Percentiles rank a stretch among this genome's conserved stretches.
Evolutionary conservation across 257 asterid species (phyloP).

Genomic region (Scutellaria galericulata): DNA sequence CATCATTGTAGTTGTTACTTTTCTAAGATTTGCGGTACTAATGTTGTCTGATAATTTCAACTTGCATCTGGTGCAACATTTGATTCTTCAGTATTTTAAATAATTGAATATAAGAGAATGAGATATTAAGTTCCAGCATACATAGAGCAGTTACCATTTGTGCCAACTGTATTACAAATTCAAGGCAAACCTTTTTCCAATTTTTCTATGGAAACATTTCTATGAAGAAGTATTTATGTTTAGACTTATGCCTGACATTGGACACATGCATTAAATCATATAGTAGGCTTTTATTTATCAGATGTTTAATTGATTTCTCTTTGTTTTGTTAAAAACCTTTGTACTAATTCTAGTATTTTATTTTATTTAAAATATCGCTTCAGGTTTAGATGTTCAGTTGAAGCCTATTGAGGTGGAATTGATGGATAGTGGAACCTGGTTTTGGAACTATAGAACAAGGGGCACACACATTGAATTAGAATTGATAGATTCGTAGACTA

Average conservation of each 20-base stretch:
- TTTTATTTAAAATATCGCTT: slow-evolving; percentile 29
- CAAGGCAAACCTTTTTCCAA: not conserved
- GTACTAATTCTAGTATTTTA: slow-evolving; percentile 28
- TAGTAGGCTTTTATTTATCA: slow-evolving; percentile 2
- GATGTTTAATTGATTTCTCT: not conserved
- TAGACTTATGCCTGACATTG: not conserved
- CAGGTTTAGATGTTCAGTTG: slow-evolving; percentile 72
- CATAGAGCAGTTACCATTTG: not conserved
- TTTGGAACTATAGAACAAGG: slow-evolving; percentile 72
- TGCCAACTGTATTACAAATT: slow-evolving; percentile 25
- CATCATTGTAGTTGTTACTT: not conserved
- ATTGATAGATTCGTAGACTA: slow-evolving; percentile 56
- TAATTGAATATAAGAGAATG: slow-evolving; percentile 19
- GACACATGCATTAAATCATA: not conserved
- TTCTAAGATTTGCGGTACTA: slow-evolving; percentile 10
- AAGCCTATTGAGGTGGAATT: slow-evolving; percentile 61
- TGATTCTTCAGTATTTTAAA: not conserved
- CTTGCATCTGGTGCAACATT: slow-evolving; percentile 18
- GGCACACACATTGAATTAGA: slow-evolving; percentile 75
- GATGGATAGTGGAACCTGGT: slow-evolving; percentile 94
- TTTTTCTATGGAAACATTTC: slow-evolving; percentile 19
- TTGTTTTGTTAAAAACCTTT: slow-evolving; percentile 8
- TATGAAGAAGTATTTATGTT: not conserved
- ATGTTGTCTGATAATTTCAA: slow-evolving; percentile 6
- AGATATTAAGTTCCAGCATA: slow-evolving; percentile 10